Evolutionary conservation across 2,329 filamentous ascomycete genomes (phyloP), one percentile per base, ranked within the genome.

Genomic region (Colletotrichum viniferum): DNA sequence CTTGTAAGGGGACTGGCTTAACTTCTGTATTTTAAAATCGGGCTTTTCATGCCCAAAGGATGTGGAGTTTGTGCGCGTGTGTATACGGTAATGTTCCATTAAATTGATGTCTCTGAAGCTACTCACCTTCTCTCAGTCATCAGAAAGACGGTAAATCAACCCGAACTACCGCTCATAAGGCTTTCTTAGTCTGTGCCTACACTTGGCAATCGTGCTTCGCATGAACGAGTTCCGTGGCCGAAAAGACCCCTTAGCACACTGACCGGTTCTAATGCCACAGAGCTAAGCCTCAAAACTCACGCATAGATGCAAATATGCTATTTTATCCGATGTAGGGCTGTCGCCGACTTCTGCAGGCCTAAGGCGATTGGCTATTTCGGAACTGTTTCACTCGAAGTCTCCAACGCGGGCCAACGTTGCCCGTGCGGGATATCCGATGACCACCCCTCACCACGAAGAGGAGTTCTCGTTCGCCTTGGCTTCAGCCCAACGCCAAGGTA

Each of bases 31-130:
- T 4, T 12, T 0, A 48, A 21, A 21, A 21, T 3, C 43, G n/a
- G 0, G 10, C 4, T 21, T 12, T 13, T 0, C 18, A 7, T 21
- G 5, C 43, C 43, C n/a, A 48, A 12, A 10, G 5, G 9, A n/a
- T 7, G 43, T 7, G n/a, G n/a, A n/a, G 13, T 48, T n/a, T 21
- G 0, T n/a, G 5, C 12, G 43, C n/a, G 3, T 1, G 0, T 13
- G 0, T 13, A 21, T 0, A 21, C 10, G 0, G 5, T 38, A 0
- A 38, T 38, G 0, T 38, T 38, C 0, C n/a, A 48, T 0, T 48
- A 12, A 48, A 21, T 13, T 48, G 43, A 4, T 0, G n/a, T 48
- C 10, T 48, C 3, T 48, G 10, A n/a, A 13, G 5, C 9, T 48
- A 21, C 10, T 0, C 0, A 21, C 10, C 0, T 48, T 10, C 43